Base-by-base conservation (phyloP, 768 basidiomycete species). In the Rubroboletus pulcherrimus region DNA sequence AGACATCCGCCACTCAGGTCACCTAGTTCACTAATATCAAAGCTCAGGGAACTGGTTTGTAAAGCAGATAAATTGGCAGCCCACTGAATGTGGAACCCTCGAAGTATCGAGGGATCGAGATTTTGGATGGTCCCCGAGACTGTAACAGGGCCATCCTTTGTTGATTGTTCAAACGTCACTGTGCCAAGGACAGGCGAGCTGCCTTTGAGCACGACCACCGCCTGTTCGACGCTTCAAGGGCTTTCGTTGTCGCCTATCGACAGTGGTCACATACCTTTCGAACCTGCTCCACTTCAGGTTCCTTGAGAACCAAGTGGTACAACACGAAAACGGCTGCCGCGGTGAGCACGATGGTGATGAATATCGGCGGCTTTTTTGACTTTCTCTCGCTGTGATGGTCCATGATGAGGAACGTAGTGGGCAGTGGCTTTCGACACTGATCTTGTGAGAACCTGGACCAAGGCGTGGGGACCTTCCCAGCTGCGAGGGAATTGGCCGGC, bases 61-160 rank as follows among this genome's bases (percentile, higher is more conserved):
- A 30, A n/a, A 43, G 31, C 33, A 26, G 41, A 29, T 24, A 29
- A 31, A 15, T 35, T 31, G 47, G 46, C 26, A 19, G 75, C 85
- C 54, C 60, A 89, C 89, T 93, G 91, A 54, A 93, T 74, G 71
- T 93, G 91, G 75, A 92, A 89, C 6, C 91, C 91, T 35, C 85
- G 80, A 55, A 75, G 66, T 5, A 84, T 75, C 47, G 77, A 77
- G 5, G 83, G 75, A 58, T 82, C 78, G 43, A 93, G 77, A 57
- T 80, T 80, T 54, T 72, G 76, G 58, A 93, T 74, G 50, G 80
- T 75, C 29, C 89, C 89, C 10, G 79, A 79, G 39, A 93, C 71
- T 14, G 73, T 81, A 47, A 89, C 86, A 26, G 83, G 78, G 3
- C 77, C 79, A 52, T 65, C 67, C 57, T 70, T 67, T 17, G 74